phyloP scores from a whole-genome alignment of 1,284 basidiomycete genomes.

The Moesziomyces parantarcticus region DNA sequence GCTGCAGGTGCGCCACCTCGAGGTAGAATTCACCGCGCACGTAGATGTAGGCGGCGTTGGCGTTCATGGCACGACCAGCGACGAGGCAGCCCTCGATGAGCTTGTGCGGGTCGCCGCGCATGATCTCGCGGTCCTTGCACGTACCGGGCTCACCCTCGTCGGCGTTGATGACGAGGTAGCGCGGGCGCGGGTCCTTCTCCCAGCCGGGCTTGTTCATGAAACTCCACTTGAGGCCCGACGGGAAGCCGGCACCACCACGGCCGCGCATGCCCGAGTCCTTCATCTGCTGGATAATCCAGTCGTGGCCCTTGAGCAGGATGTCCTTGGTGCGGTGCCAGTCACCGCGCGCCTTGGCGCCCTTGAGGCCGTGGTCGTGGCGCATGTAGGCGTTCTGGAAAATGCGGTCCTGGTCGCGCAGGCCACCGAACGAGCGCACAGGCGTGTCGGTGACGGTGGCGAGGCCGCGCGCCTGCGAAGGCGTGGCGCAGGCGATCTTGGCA shows the following conservation, averaged over 20 bases:
- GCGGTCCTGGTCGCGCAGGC: constrained; percentile 67
- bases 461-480: constrained; percentile 51
- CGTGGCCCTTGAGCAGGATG: constrained; percentile 91
- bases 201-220: constrained; percentile 99
- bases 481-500: constrained; percentile 46
- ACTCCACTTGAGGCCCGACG: constrained; percentile 93
- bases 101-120: constrained; percentile 98
- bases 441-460: constrained; percentile 65
- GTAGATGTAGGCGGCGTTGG: constrained; percentile 97
- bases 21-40: constrained; percentile 98
- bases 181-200: constrained; percentile 92
- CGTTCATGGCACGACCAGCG: constrained; percentile 98
- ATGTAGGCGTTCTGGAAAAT: constrained; percentile 68
- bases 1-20: constrained; percentile 91
- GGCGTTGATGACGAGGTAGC: constrained; percentile 97
- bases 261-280: constrained; percentile 96
- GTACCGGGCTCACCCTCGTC: constrained; percentile 99
- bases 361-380: constrained; percentile 66
- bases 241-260: constrained; percentile 96
- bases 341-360: constrained; percentile 78
- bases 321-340: constrained; percentile 99
- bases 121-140: constrained; percentile 98
- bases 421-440: constrained; percentile 62
- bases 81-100: constrained; percentile 97
- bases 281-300: constrained; percentile 96